Evolutionary conservation across 768 basidiomycete genomes (phyloP).

Genomic region (Obba rivulosa): DNA sequence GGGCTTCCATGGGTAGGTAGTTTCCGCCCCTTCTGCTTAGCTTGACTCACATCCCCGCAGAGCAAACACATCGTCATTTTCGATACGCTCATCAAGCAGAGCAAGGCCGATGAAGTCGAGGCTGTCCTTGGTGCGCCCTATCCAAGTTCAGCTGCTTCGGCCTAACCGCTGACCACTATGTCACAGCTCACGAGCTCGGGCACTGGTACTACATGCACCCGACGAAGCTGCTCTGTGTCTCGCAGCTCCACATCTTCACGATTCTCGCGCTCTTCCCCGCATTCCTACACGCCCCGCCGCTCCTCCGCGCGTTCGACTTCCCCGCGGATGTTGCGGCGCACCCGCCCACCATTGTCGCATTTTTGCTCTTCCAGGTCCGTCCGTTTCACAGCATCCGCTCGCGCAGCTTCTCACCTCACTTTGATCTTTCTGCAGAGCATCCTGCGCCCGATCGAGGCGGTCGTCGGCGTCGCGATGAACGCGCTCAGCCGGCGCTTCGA

Average conservation of each 20-base stretch:
- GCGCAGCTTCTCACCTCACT: not conserved
- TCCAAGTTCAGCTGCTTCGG: not conserved
- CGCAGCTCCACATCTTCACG: constrained; percentile 83
- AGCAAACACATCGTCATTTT: constrained; percentile 96
- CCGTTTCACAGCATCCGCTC: constrained; percentile 3
- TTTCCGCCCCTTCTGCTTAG: not conserved
- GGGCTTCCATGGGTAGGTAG: constrained; percentile 83
- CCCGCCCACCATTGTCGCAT: constrained; percentile 80
- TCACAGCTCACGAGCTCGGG: constrained; percentile 84
- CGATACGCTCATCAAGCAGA: constrained; percentile 93
- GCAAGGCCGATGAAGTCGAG: constrained; percentile 87
- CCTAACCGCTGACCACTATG: not conserved
- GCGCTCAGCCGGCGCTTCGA: constrained; percentile 83
- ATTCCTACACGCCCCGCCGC: constrained; percentile 74
- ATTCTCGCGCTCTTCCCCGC: constrained; percentile 88
- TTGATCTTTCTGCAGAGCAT: constrained; percentile 51
- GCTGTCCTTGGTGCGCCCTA: constrained; percentile 69
- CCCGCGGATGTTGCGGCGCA: constrained; percentile 52
- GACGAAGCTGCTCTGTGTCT: constrained; percentile 79
- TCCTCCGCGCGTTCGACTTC: constrained; percentile 81
- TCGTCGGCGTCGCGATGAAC: constrained; percentile 73
- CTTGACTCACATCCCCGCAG: constrained; percentile 27
- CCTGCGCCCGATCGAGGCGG: constrained; percentile 69
- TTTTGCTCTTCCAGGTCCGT: constrained; percentile 74
- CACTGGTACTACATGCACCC: constrained; percentile 96